phyloP scores from a whole-genome alignment of 2,329 filamentous ascomycete species.

The Sporothrix protearum region DNA sequence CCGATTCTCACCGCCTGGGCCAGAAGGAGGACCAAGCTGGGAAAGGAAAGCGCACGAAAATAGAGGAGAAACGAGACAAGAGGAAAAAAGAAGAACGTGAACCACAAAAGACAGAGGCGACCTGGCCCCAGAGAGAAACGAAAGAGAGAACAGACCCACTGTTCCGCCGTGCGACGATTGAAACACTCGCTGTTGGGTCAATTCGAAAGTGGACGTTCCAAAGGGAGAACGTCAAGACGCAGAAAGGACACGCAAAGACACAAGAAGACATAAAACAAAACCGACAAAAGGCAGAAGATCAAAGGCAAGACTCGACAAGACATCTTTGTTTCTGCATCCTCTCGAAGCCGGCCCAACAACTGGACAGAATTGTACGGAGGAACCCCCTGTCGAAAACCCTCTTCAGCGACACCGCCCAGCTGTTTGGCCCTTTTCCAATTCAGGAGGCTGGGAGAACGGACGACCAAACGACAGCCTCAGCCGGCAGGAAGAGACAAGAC shows the following conservation, averaged over 20 bases:
- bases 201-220: not conserved
- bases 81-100: not conserved
- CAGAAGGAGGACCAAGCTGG: constrained; percentile 5
- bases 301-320: not conserved
- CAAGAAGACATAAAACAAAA: too few relatives aligned
- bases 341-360: not conserved
- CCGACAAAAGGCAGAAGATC: not conserved
- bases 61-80: not conserved
- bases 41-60: not conserved
- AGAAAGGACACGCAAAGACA: too few relatives aligned
- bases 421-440: constrained; percentile 14
- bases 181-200: constrained; percentile 22
- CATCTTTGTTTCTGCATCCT: not conserved
- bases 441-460: constrained; percentile 22
- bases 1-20: constrained; percentile 24
- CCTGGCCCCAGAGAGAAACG: not conserved
- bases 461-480: not conserved
- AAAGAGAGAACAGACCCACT: constrained; percentile 1
- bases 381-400: not conserved
- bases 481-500: not conserved
- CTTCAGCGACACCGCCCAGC: not conserved
- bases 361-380: not conserved
- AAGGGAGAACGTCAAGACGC: too few relatives aligned
- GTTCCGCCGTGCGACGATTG: constrained; percentile 19
- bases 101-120: not conserved